Base-by-base conservation (phyloP, 108 stramenopile species). In the Cyclotella sp. region DNA sequence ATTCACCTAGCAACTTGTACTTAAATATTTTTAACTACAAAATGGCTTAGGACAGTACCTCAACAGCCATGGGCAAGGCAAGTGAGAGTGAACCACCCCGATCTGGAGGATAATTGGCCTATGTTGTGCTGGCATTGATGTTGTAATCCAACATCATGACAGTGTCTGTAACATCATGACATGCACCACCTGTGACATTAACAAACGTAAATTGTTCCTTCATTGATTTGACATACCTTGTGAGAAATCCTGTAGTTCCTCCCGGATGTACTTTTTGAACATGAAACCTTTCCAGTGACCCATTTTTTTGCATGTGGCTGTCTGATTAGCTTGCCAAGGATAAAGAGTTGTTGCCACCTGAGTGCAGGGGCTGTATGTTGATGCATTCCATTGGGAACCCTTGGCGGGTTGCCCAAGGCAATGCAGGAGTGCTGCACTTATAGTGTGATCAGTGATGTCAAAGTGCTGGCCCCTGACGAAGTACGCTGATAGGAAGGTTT, bases 271-370 rank as follows among this genome's bases (percentile, higher is more conserved):
- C 7, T n/a, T 9, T 51, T 51, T 51, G 8, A 51, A 51, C 8
- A 8, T 41, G 40, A 1, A 12, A 40, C 62, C 40, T 9, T 13
- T 11, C 62, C 62, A 63, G 3, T 34, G 62, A 0, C 62, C 62
- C 40, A 41, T 63, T 40, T 63, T 63, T 63, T 40, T 63, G 39
- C 8, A 63, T 63, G 9, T 63, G 62, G 3, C 18, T 1, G 40
- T 63, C 34, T 3, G 62, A 63, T 40, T 41, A 63, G 3, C 62
- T 34, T 39, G 62, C 30, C 12, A 63, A 34, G 30, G 29, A n/a
- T 9, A 63, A 8, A 6, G 40, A 0, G 30, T n/a, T 63, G 62
- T 0, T 3, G 2, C 30, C 29, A 1, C 30, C 26, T 10, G 18
- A n/a, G 9, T 9, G 39, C 3, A n/a, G 57, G 14, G 57, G 15